phyloP scores from a whole-genome alignment of 176 grass and related monocot species.

The Zea luxurians region DNA sequence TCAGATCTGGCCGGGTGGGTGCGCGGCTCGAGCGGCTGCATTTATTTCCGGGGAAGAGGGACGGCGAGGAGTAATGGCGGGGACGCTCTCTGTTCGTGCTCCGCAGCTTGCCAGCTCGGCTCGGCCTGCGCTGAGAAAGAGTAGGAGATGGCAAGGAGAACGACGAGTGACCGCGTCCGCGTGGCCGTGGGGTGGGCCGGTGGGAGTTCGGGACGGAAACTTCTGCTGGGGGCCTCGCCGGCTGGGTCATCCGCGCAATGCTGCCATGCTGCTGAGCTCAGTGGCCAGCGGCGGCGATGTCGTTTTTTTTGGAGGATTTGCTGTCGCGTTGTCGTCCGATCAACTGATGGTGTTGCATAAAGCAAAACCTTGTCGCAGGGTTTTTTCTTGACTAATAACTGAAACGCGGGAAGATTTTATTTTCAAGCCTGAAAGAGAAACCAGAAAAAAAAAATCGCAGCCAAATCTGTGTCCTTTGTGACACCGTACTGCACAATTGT shows the following conservation, averaged over 20 bases:
- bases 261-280: neutral
- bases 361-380: neutral
- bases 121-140: neutral
- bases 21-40: constrained; percentile 51
- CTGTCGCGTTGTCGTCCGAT: neutral
- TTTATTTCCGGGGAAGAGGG: constrained; percentile 34
- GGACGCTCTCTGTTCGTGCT: constrained; percentile 25
- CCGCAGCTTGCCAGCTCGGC: neutral
- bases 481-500: too few relatives aligned
- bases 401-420: too few relatives aligned
- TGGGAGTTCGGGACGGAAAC: neutral
- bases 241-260: neutral
- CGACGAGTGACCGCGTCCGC: neutral
- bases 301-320: constrained; percentile 4
- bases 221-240: neutral
- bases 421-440: too few relatives aligned
- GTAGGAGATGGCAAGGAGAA: neutral
- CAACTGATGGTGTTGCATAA: neutral
- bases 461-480: too few relatives aligned
- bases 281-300: neutral
- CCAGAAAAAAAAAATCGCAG: too few relatives aligned
- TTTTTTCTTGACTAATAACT: neutral
- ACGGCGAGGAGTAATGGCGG: constrained; percentile 48
- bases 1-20: constrained; percentile 54
- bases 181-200: neutral